phyloP scores from a whole-genome alignment of 176 grass and related monocot genomes.

The Avena insularis region DNA sequence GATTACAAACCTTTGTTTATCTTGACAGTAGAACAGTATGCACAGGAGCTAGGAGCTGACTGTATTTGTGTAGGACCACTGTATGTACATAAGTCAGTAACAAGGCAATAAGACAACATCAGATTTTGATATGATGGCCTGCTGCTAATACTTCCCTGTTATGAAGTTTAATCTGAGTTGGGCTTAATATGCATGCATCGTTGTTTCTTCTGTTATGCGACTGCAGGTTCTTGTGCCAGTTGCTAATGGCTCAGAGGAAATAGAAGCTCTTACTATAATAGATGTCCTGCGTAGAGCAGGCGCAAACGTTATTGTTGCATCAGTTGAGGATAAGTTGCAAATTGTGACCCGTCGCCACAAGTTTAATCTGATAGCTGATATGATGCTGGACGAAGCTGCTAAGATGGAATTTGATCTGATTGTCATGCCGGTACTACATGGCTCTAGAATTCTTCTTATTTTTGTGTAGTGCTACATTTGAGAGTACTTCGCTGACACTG shows the following conservation, averaged over 20 bases:
- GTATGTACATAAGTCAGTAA: background rate
- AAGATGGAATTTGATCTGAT: slow-evolving; percentile 89
- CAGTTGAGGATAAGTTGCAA: slow-evolving; percentile 83
- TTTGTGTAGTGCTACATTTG: background rate
- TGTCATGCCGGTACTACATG: slow-evolving; percentile 82
- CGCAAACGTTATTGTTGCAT: slow-evolving; percentile 79
- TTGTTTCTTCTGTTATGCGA: background rate
- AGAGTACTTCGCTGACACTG: slow-evolving; percentile 15
- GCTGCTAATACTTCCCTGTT: slow-evolving; percentile 17
- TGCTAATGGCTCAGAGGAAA: slow-evolving; percentile 97
- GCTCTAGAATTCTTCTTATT: background rate
- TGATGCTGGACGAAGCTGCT: slow-evolving; percentile 72
- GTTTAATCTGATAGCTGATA: slow-evolving; percentile 85
- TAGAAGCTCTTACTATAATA: slow-evolving; percentile 86
- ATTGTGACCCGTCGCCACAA: slow-evolving; percentile 77
- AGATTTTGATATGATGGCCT: slow-evolving; percentile 2
- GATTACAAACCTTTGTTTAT: background rate
- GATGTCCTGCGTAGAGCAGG: slow-evolving; percentile 81
- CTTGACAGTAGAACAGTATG: slow-evolving; percentile 10
- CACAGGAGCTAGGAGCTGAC: background rate
- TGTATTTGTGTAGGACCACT: background rate
- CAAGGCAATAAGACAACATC: background rate
- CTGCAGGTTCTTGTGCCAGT: slow-evolving; percentile 90
- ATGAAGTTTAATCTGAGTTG: slow-evolving; percentile 32
- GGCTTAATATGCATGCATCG: background rate